Conservation (phyloP, 371 early-diverging fungal species). For the Rhizomucor pusillus region DNA sequence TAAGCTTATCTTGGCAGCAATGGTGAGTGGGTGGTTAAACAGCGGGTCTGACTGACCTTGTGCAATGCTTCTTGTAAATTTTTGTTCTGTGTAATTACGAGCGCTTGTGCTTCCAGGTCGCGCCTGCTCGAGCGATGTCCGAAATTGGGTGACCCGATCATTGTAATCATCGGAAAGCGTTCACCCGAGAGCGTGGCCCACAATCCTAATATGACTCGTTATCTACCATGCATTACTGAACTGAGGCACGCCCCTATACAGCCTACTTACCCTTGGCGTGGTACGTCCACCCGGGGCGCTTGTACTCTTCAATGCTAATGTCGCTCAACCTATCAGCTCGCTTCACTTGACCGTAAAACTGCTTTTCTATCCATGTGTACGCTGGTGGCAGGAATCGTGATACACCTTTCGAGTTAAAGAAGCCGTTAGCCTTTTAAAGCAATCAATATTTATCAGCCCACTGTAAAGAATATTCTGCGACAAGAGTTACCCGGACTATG, state of each 20-base stretch:
- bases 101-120: slow-evolving; percentile 87
- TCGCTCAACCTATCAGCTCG: slow-evolving; percentile 33
- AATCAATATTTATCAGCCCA: background rate
- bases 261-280: slow-evolving; percentile 89
- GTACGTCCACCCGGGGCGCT: slow-evolving; percentile 83
- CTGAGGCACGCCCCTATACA: too few relatives aligned
- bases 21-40: too few relatives aligned
- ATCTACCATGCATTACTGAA: background rate
- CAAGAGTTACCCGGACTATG: background rate
- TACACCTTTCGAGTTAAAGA: slow-evolving; percentile 83
- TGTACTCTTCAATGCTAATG: slow-evolving; percentile 71
- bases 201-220: slow-evolving; percentile 30
- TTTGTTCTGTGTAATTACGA: slow-evolving; percentile 64
- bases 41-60: slow-evolving; percentile 30
- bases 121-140: slow-evolving; percentile 85
- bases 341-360: slow-evolving; percentile 53
- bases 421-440: slow-evolving; percentile 83
- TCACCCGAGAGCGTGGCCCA: slow-evolving; percentile 50
- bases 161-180: slow-evolving; percentile 60
- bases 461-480: too few relatives aligned
- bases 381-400: slow-evolving; percentile 86
- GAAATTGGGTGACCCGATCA: slow-evolving; percentile 93
- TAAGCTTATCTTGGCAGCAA: slow-evolving; percentile 17
- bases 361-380: slow-evolving; percentile 77
- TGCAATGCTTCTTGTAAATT: slow-evolving; percentile 56